Conservation (phyloP, 2,329 filamentous ascomycete species). For the Lithohypha guttulata region DNA sequence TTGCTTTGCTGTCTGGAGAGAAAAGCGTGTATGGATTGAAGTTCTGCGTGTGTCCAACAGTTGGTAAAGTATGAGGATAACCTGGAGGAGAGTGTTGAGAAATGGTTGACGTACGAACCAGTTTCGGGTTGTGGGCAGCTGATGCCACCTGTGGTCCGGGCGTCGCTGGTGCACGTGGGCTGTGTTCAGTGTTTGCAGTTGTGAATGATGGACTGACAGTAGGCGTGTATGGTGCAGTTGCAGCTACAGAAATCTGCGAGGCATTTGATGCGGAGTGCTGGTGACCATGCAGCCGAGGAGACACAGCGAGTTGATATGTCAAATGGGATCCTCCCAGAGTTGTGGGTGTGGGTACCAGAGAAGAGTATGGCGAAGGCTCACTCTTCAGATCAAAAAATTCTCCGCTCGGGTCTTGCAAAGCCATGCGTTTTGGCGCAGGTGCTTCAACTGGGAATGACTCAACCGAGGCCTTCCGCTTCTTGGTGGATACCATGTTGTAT, state of each 20-base stretch:
- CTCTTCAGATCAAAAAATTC: slow-evolving; percentile 42
- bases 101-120: slow-evolving; percentile 59
- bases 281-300: slow-evolving; percentile 32
- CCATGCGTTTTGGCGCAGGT: slow-evolving; percentile 4
- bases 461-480: slow-evolving; percentile 47
- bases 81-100: slow-evolving; percentile 41
- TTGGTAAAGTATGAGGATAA: slow-evolving; percentile 37
- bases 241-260: slow-evolving; percentile 35
- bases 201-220: slow-evolving; percentile 35
- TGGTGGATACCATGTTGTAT: slow-evolving; percentile 18
- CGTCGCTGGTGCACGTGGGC: slow-evolving; percentile 32
- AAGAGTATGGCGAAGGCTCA: slow-evolving; percentile 35
- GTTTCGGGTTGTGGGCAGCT: slow-evolving; percentile 42
- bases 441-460: slow-evolving; percentile 35
- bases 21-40: slow-evolving; percentile 76
- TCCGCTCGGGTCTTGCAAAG: slow-evolving; percentile 40
- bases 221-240: slow-evolving; percentile 38
- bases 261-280: slow-evolving; percentile 34
- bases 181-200: slow-evolving; percentile 35
- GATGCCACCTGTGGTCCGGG: slow-evolving; percentile 29
- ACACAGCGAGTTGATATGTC: slow-evolving; percentile 28
- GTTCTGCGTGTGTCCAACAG: slow-evolving; percentile 29
- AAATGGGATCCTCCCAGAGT: slow-evolving; percentile 31
- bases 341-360: slow-evolving; percentile 41
- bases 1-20: slow-evolving; percentile 58